A percentile compares a stretch with the other conserved stretches of the same genome.
These are phyloP conservation scores for Funneliformis mosseae DNA, from an alignment of 192 early-diverging fungal genomes.

Conservation along the genomic window DNA sequence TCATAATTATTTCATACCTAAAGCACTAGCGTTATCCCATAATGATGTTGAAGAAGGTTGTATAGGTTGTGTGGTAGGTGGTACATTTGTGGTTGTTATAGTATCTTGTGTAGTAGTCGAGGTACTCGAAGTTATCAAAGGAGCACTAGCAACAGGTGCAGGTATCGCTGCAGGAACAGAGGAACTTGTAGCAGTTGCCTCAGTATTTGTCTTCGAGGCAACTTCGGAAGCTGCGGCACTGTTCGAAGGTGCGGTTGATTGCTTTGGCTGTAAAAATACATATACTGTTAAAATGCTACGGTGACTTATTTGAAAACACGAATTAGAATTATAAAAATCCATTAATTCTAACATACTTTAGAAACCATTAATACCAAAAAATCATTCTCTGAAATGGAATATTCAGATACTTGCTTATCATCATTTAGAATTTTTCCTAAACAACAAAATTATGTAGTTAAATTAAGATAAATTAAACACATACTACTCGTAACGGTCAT, in stretches of 20 bases:
- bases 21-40: neutral
- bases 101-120: neutral
- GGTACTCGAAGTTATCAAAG: neutral
- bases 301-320: slow-evolving; percentile 42
- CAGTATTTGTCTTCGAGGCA: slow-evolving; percentile 45
- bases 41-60: slow-evolving; percentile 39
- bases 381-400: slow-evolving; percentile 85
- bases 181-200: slow-evolving; percentile 28
- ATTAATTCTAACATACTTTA: slow-evolving; percentile 63
- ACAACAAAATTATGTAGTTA: slow-evolving; percentile 4
- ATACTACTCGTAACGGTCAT: slow-evolving; percentile 15
- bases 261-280: slow-evolving; percentile 36
- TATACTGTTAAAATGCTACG: slow-evolving; percentile 37
- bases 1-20: neutral
- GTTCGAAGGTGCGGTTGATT: slow-evolving; percentile 32
- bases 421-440: slow-evolving; percentile 88
- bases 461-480: neutral
- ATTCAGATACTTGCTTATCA: slow-evolving; percentile 69
- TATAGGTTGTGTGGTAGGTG: slow-evolving; percentile 41
- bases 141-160: neutral
- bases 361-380: slow-evolving; percentile 95
- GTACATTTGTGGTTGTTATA: neutral
- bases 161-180: slow-evolving; percentile 42
- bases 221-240: slow-evolving; percentile 45
- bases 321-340: no score